Evolutionary conservation across 306 rosid genomes (phyloP).

Genomic region (Chamaecrista fasciculata): DNA sequence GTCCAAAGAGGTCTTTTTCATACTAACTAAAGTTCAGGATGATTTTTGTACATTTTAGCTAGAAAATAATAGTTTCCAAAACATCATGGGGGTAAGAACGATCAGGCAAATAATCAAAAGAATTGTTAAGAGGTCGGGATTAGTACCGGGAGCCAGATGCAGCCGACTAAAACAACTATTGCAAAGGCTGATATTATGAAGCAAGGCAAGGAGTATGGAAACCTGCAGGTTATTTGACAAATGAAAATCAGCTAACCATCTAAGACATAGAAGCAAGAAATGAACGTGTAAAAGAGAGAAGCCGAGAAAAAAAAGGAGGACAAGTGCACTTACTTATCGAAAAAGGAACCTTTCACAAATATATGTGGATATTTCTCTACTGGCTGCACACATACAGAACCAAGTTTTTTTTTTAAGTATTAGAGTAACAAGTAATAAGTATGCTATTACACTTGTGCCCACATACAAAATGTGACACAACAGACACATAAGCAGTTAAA

Average conservation of each 20-base stretch:
- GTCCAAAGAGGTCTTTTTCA: too few relatives aligned
- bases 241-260: neutral
- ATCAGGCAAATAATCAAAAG: neutral
- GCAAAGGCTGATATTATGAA: slow-evolving; percentile 37
- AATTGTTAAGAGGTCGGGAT: neutral
- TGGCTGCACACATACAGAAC: slow-evolving; percentile 62
- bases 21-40: too few relatives aligned
- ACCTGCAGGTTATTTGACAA: slow-evolving; percentile 30
- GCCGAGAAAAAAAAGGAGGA: too few relatives aligned
- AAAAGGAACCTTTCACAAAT: slow-evolving; percentile 58
- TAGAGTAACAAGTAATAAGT: slow-evolving; percentile 2
- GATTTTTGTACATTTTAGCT: too few relatives aligned
- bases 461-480: neutral
- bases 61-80: neutral
- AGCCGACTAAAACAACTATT: slow-evolving; percentile 12
- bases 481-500: neutral
- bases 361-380: slow-evolving; percentile 69
- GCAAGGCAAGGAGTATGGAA: slow-evolving; percentile 47
- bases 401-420: slow-evolving; percentile 13
- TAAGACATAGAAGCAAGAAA: neutral
- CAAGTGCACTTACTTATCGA: slow-evolving; percentile 75
- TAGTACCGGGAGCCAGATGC: slow-evolving; percentile 52
- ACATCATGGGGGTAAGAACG: neutral
- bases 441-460: neutral
- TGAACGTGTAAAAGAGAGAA: neutral